phyloP scores from a whole-genome alignment of 768 basidiomycete species.

The Pulveroboletus sp. region DNA sequence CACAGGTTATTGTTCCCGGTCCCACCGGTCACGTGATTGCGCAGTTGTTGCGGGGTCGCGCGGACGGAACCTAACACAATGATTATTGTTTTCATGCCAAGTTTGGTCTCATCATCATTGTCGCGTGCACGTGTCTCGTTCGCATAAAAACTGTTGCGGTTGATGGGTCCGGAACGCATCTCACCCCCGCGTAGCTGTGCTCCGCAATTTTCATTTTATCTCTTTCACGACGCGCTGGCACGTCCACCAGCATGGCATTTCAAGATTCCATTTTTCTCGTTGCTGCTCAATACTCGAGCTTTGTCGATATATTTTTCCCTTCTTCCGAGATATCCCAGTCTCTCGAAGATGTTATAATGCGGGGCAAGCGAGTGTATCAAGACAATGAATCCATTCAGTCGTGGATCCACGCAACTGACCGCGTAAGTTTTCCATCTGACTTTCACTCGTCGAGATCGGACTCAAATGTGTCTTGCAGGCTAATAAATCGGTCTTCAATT shows the following conservation, averaged over 20 bases:
- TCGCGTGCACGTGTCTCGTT: conserved; percentile 1
- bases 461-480: conserved; percentile 11
- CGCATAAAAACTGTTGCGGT: conserved; percentile 20
- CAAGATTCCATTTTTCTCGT: conserved; percentile 17
- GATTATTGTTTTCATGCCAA: conserved; percentile 27
- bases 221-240: conserved; percentile 6
- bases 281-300: conserved; percentile 28
- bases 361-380: conserved; percentile 22
- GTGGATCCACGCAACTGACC: conserved; percentile 26
- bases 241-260: conserved; percentile 19
- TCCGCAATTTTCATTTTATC: conserved; percentile 20
- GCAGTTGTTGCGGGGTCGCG: background rate
- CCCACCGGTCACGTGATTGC: conserved; percentile 20
- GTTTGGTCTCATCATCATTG: conserved; percentile 7
- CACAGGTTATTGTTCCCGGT: conserved; percentile 27
- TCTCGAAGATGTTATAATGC: conserved; percentile 2
- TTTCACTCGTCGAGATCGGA: background rate
- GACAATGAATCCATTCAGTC: conserved; percentile 22
- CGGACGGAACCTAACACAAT: conserved; percentile 18
- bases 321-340: conserved; percentile 6
- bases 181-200: conserved; percentile 26
- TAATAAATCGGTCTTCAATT: conserved; percentile 6
- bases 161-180: background rate
- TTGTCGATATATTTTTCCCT: conserved; percentile 12
- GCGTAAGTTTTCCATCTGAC: conserved; percentile 13